Base-by-base conservation (phyloP, 768 basidiomycete genomes). In the Boletus huronensis region DNA sequence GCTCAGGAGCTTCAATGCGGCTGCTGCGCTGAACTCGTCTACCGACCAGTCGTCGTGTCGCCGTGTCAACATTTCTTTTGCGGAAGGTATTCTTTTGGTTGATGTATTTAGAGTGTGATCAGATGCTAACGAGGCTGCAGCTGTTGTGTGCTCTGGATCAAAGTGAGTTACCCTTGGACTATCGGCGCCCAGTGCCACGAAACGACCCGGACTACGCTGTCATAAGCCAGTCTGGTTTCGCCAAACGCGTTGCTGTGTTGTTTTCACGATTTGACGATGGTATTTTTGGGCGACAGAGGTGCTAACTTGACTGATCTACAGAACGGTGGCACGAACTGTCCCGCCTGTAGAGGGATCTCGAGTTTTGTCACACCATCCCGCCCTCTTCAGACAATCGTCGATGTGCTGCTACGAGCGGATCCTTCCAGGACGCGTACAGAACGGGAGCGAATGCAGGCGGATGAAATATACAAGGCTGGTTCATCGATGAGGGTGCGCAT, bases 1-100 rank as follows among this genome's bases (percentile, higher is more conserved):
- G 81, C 78, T 26, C 78, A 87, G 64, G 90, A 92, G 66, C 78
- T 93, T 38, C 85, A 90, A 59, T 93, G 91, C 61, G 91, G 88
- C 21, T 93, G 91, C 67, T 93, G 91, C 70, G 80, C 88, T 17
- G 90, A 83, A 54, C 76, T 93, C 40, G 84, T 88, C 54, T 91
- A 93, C 71, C 77, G 82, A 55, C 91, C 91, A 3, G 90, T 93
- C 16, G 74, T 91, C 28, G 88, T 93, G 48, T 77, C 80, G 34
- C 91, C 91, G 29, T 93, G 91, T 68, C 88, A 92, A 62, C 91
- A 93, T 76, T 91, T 88, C 77, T 93, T 92, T 67, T 93, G 91
- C 64, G 91, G 91, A 70, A 91, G 90, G 89, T 90, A 70, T 54
- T 73, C 61, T 46, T 10, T 26, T 34, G 14, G 10, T 44, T 8